Evolutionary conservation across 371 early-diverging fungal species (phyloP), one percentile per base, ranked within the genome.

Genomic region (Zopfochytrium polystomum): DNA sequence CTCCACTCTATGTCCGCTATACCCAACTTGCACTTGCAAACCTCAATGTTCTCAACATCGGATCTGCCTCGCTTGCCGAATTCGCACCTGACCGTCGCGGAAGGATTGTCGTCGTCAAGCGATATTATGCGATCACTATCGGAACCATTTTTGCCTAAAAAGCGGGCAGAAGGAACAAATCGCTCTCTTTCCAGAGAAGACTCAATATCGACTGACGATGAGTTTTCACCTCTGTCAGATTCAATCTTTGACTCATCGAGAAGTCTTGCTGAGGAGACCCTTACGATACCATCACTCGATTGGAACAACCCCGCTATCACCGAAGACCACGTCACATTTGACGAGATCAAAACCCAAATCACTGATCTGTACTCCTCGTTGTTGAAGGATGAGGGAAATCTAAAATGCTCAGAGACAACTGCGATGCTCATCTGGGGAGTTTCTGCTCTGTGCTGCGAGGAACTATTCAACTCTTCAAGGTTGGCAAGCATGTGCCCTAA

Each of bases 381-480:
- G 15, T 63, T 81, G 3, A 65, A 68, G 20, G 74, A 63, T 2
- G 80, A 76, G 6, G 59, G 66, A 9, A 43, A 63, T 11, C 53
- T 62, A 7, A 54, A 65, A 23, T 76, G 78, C 52, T 58, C 72
- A 0, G 83, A 82, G 25, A 71, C 76, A 0, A 80, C 82, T 56
- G 72, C 75, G 30, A 82, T 85, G 82, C 58, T 88, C 1, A 50
- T 86, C 13, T 79, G 81, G 59, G 80, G 77, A 0, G 50, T 83
- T 13, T 73, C 79, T 33, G 63, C 74, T 1, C 50, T 85, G 25
- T 66, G 73, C 7, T 67, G 84, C 55, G 86, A 87, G 53, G 88
- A 86, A 64, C 66, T 86, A 55, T 50, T 68, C 23, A 43, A 48
- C n/a, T 22, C 55, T 11, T 35, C 45, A 32, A 31, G 61, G 26